Evolutionary conservation across 495 filamentous ascomycete species (phyloP), one percentile per base, ranked within the genome.

Genomic region (Corynascus novoguineensis): DNA sequence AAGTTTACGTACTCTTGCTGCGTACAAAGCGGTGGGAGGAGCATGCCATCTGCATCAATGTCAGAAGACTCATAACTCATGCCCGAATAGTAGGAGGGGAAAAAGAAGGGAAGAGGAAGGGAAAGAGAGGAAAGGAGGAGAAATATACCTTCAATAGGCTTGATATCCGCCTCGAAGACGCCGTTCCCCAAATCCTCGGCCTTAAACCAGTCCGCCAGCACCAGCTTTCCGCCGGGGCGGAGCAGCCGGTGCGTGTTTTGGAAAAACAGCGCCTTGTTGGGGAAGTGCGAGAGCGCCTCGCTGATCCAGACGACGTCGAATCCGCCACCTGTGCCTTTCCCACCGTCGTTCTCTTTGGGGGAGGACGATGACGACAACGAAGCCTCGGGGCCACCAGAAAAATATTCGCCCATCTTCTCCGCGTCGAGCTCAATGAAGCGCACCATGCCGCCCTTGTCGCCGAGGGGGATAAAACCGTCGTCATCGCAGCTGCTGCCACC

Each of bases 251-350:
- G 60, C 7, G 75, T 74, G 51, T 82, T 81, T 5, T 51, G 58
- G 60, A 82, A 83, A 64, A 82, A 82, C 3, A 82, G 68, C 40
- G 70, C 71, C 64, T 82, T 83, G 28, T 80, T 68, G 0, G 81
- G 79, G 51, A 83, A 72, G 63, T 83, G 81, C 55, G 76, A 79
- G 60, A 83, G 70, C 15, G 80, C 81, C 63, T 83, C 81, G 8
- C 74, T 78, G 55, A 83, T 82, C 81, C 81, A 83, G 12, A 83
- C 76, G 41, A 72, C 71, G 53, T 83, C 79, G 52, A 83, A 82
- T 7, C 45, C 58, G 14, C 35, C 60, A 17, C 24, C 49, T 2
- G 64, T n/a, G n/a, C n/a, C 61, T 2, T 54, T 57, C 9, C 6
- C 34, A 1, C 34, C 42, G 12, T 34, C 47, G n/a, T n/a, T n/a